phyloP scores from a whole-genome alignment of 2,329 filamentous ascomycete genomes.

The Onygena corvina region DNA sequence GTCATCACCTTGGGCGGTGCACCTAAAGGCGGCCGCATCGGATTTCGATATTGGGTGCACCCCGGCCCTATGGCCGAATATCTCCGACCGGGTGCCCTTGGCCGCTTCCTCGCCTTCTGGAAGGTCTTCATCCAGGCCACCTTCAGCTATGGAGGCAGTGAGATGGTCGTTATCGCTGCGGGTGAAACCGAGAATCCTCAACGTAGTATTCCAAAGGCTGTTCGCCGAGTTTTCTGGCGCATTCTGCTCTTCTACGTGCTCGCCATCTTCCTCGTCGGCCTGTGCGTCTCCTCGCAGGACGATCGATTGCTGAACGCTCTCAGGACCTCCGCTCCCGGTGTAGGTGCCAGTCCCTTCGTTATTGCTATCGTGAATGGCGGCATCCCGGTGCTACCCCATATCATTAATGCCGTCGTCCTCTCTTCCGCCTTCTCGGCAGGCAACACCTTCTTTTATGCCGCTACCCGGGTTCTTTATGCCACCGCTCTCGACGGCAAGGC shows the following conservation, averaged over 20 bases:
- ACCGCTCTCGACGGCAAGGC: constrained; percentile 31
- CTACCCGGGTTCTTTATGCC: constrained; percentile 29
- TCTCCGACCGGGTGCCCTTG: constrained; percentile 28
- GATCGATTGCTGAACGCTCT: constrained; percentile 24
- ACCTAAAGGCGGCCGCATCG: constrained; percentile 34
- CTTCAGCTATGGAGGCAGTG: constrained; percentile 42
- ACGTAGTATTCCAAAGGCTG: constrained; percentile 32
- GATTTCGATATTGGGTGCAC: constrained; percentile 40
- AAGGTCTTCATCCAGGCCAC: constrained; percentile 36
- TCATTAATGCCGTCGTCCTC: constrained; percentile 33
- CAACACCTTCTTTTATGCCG: constrained; percentile 31
- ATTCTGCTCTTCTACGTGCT: constrained; percentile 32
- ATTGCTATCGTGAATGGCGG: constrained; percentile 38
- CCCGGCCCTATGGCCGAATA: constrained; percentile 37
- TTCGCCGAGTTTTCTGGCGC: constrained; percentile 36
- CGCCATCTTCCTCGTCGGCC: constrained; percentile 26
- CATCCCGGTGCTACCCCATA: constrained; percentile 29
- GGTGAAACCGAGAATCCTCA: constrained; percentile 38
- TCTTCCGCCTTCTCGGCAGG: constrained; percentile 34
- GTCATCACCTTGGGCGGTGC: constrained; percentile 40
- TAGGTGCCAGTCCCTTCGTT: constrained; percentile 42
- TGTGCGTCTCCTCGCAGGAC: constrained; percentile 32
- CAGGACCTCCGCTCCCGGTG: constrained; percentile 24
- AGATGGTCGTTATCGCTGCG: constrained; percentile 39
- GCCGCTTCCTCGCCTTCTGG: constrained; percentile 44